Evolutionary conservation across 2,329 filamentous ascomycete genomes (phyloP), one percentile per base, ranked within the genome.

Genomic region (Trichoderma atroviride): DNA sequence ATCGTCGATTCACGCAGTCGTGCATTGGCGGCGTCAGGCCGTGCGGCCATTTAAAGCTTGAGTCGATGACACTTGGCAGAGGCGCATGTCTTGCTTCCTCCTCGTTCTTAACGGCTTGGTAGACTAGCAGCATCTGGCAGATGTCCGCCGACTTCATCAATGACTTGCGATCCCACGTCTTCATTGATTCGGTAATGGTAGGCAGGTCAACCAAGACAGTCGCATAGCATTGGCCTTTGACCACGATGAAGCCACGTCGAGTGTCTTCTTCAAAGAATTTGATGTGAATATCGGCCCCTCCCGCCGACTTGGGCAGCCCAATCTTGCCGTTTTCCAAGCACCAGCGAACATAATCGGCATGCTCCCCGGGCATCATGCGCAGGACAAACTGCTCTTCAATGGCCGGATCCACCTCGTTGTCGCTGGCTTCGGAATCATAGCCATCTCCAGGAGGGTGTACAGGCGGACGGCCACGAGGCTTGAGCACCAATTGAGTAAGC

Each of bases 401-500:
- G 1, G 91, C 87, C 0, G 96, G 96, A 76, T 99, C 96, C 11
- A 84, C 81, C 79, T 99, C 96, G 16, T 91, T 89, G 76, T 98
- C 96, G 68, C 94, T 96, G 14, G 94, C 93, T 79, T 98, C 96
- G 3, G 94, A 97, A 78, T 99, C 96, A 80, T 98, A 99, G 9
- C 95, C 96, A 68, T 97, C 93, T 63, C 96, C 96, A 1, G 88
- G 87, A 5, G 89, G 89, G 72, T 92, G 87, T 37, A 87, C 83
- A 7, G 92, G 91, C 1, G 88, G 85, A 72, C 89, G 87, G n/a
- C 90, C 91, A 74, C 90, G 88, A 60, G 88, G 83, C 75, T 89
- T 91, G 69, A 92, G 77, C 57, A 82, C 79, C 24, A 83, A 71
- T 60, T 82, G 78, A 55, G 79, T 81, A 69, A 71, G 77, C 67